Conservation (phyloP, 2,329 filamentous ascomycete species). For the Achaetomium macrosporum region DNA sequence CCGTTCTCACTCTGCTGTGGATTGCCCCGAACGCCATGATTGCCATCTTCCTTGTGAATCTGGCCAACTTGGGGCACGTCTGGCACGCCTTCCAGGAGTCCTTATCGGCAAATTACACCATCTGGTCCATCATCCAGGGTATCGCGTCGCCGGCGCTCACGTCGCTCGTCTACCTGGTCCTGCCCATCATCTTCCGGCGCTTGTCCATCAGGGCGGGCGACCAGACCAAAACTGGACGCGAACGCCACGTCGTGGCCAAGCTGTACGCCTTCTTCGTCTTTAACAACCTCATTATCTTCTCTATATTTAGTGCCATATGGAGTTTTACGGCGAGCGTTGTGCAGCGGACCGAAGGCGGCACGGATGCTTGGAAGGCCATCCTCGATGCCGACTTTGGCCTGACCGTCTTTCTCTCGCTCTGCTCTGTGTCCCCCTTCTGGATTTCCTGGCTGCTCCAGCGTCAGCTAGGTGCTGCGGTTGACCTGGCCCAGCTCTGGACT, state of each 20-base stretch:
- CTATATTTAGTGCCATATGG: slow-evolving; percentile 81
- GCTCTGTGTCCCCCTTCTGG: slow-evolving; percentile 84
- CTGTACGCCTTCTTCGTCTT: slow-evolving; percentile 95
- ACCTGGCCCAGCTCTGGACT: slow-evolving; percentile 83
- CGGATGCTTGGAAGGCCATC: slow-evolving; percentile 64
- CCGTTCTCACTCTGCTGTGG: slow-evolving; percentile 75
- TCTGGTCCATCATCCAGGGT: slow-evolving; percentile 90
- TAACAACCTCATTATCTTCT: slow-evolving; percentile 95
- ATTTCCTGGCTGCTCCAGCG: slow-evolving; percentile 89
- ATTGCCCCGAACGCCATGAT: slow-evolving; percentile 91
- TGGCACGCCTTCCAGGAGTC: slow-evolving; percentile 69
- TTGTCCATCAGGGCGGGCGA: slow-evolving; percentile 80
- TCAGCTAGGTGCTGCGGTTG: slow-evolving; percentile 87
- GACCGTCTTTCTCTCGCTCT: slow-evolving; percentile 67
- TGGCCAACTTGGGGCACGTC: slow-evolving; percentile 71
- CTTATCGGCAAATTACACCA: slow-evolving; percentile 54
- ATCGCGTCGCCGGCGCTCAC: slow-evolving; percentile 81
- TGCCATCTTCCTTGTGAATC: slow-evolving; percentile 84
- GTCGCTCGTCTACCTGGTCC: slow-evolving; percentile 77
- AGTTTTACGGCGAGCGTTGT: slow-evolving; percentile 63
- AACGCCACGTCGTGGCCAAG: slow-evolving; percentile 84
- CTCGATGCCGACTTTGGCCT: slow-evolving; percentile 55
- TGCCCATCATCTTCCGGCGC: slow-evolving; percentile 87
- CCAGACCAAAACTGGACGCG: slow-evolving; percentile 83
- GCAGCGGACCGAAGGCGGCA: slow-evolving; percentile 47